Evolutionary conservation across 352 stramenopile genomes (phyloP), one percentile per base, ranked within the genome.

Genomic region (Poterioochromonas sp.): DNA sequence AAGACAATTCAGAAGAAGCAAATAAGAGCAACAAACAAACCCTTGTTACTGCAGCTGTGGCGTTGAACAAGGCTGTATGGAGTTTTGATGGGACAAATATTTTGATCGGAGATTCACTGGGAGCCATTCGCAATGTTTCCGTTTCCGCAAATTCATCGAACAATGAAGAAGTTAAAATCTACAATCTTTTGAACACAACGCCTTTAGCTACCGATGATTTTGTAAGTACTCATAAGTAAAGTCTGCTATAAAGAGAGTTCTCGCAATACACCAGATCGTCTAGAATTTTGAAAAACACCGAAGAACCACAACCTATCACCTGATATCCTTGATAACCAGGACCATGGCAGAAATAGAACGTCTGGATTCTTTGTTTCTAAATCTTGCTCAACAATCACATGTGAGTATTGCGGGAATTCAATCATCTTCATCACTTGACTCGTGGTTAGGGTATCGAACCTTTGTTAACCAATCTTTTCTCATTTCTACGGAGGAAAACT

Each of bases 401-500:
- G n/a, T n/a, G n/a, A 29, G 62, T 71, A 44, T 12, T 5, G 3
- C n/a, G 26, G 5, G 11, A 65, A 5, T 65, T 39, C n/a, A 32
- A 32, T 65, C 26, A 11, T 15, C 3, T 15, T 65, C 5, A 15
- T 65, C 54, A 65, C 5, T 35, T 65, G n/a, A 65, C 26, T 32
- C 26, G 11, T 65, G 5, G 3, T 79, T 83, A 87, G 54, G 95
- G 95, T 60, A 99, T 99, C 82, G 96, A 99, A 84, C 94, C 94
- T 32, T 85, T 99, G 44, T 89, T 99, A 81, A 92, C 98, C 79
- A 97, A 92, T 0, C 89, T 99, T 34, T 98, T 99, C 84, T 97
- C 92, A 0, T 98, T 99, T 83, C 83, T 99, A 78, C 88, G 95
- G 34, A 93, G 95, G 73, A 99, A 99, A 86, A 98, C 95, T 26